A percentile compares a stretch with the other conserved stretches of the same genome.
Evolutionary conservation across 352 stramenopile species (phyloP).

Genomic region (Plasmopara muralis): DNA sequence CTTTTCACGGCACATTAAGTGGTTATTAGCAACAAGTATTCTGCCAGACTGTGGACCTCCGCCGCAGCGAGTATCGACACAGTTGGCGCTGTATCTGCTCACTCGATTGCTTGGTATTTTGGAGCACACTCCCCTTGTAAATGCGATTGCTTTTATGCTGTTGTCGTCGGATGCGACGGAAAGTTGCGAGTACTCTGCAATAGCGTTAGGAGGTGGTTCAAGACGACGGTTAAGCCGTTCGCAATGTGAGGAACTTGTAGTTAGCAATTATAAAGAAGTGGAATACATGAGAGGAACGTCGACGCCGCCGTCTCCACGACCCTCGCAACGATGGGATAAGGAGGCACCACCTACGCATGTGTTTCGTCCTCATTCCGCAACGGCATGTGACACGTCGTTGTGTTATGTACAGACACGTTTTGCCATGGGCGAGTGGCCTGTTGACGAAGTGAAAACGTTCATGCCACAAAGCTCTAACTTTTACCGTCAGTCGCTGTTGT

Average conservation of each 20-base stretch:
- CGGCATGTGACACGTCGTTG: constrained; percentile 48
- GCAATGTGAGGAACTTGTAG: constrained; percentile 7
- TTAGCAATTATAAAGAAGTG: constrained; percentile 13
- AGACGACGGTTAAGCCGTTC: constrained; percentile 15
- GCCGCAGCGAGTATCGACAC: constrained; percentile 65
- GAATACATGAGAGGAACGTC: constrained; percentile 9
- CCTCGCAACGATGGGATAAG: constrained; percentile 24
- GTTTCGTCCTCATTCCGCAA: constrained; percentile 52
- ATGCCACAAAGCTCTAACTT: constrained; percentile 34
- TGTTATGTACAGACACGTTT: constrained; percentile 79
- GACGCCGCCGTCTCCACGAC: constrained; percentile 9
- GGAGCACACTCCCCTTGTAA: constrained; percentile 75
- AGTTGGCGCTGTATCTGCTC: constrained; percentile 70
- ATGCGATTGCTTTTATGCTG: constrained; percentile 73
- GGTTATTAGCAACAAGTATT: constrained; percentile 61
- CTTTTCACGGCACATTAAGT: constrained; percentile 62
- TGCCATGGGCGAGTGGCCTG: constrained; percentile 68
- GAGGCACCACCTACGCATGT: constrained; percentile 31
- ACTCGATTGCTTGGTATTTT: constrained; percentile 66
- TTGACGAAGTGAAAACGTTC: constrained; percentile 64
- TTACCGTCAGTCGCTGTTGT: constrained; percentile 56
- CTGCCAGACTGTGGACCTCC: constrained; percentile 69
- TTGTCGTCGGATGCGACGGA: constrained; percentile 55
- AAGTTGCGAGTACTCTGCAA: constrained; percentile 49
- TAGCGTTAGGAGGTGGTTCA: constrained; percentile 49